Conservation (phyloP, 2,329 filamentous ascomycete species). For the Epichloe glyceriae region DNA sequence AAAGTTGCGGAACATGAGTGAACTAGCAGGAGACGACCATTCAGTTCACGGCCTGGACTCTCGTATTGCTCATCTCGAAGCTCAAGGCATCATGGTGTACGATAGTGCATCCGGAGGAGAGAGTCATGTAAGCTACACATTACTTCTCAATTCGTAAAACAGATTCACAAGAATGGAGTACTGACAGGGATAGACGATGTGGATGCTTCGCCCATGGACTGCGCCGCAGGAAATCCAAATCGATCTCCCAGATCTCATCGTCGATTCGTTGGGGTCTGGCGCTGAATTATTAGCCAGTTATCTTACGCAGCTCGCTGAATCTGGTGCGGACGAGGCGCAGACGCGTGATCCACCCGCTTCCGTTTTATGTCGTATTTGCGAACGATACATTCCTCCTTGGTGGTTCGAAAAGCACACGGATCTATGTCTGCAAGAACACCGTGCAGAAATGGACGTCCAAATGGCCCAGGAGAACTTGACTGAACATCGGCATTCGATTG, state of each 20-base stretch:
- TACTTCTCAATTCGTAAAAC: background rate
- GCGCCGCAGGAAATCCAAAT: conserved; percentile 88
- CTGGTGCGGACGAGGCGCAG: conserved; percentile 60
- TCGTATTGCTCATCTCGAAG: conserved; percentile 65
- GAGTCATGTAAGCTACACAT: conserved; percentile 60
- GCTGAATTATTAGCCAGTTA: conserved; percentile 92
- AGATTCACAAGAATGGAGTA: background rate
- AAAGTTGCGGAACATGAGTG: conserved; percentile 40
- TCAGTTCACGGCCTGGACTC: conserved; percentile 21
- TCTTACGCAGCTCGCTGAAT: conserved; percentile 77
- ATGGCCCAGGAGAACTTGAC: conserved; percentile 84
- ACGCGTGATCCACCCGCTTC: conserved; percentile 74
- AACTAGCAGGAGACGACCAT: conserved; percentile 23
- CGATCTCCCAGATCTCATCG: conserved; percentile 76
- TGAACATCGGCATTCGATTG: conserved; percentile 88
- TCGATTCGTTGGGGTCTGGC: conserved; percentile 86
- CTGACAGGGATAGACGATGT: conserved; percentile 66
- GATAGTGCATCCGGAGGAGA: conserved; percentile 75
- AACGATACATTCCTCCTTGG: conserved; percentile 94
- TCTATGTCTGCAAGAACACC: conserved; percentile 86
- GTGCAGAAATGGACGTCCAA: conserved; percentile 95
- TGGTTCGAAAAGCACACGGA: conserved; percentile 99
- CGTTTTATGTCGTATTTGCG: conserved; percentile 90
- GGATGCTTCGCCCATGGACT: conserved; percentile 94
- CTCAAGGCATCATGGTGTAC: conserved; percentile 97